phyloP scores from a whole-genome alignment of 441 rosid genomes.

The Geranium incanum region DNA sequence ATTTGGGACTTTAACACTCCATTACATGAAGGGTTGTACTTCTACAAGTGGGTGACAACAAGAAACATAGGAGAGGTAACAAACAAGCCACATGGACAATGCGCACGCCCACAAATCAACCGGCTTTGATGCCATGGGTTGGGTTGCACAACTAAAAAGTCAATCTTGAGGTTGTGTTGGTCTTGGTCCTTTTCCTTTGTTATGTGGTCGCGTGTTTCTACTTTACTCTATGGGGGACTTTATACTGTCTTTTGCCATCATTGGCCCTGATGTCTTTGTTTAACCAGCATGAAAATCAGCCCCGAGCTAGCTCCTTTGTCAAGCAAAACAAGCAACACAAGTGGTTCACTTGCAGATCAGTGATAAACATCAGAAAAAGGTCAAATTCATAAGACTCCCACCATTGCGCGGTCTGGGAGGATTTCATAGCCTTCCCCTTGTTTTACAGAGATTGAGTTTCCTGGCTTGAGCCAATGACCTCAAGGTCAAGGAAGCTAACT shows the following conservation, averaged over 20 bases:
- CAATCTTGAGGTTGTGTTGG: background rate
- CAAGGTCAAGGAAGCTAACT: background rate
- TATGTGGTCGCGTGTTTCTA: background rate
- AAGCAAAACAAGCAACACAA: background rate
- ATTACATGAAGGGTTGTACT: too few relatives aligned
- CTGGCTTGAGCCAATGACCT: background rate
- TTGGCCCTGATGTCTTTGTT: background rate
- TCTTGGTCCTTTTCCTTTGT: background rate
- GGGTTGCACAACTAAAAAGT: too few relatives aligned
- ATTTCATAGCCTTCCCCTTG: background rate
- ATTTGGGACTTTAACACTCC: background rate
- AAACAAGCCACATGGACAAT: too few relatives aligned
- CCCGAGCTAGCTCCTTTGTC: background rate
- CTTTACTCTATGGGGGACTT: too few relatives aligned
- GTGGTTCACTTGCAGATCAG: background rate
- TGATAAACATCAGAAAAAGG: background rate
- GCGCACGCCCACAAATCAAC: too few relatives aligned
- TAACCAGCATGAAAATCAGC: background rate
- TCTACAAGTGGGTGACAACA: too few relatives aligned
- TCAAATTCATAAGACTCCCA: background rate
- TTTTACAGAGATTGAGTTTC: background rate
- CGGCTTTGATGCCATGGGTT: too few relatives aligned
- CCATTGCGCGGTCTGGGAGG: background rate
- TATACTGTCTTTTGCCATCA: background rate
- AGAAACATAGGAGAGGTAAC: too few relatives aligned